phyloP scores from a whole-genome alignment of 129 eudicot genomes.

The Gnaphalium uliginosum region DNA sequence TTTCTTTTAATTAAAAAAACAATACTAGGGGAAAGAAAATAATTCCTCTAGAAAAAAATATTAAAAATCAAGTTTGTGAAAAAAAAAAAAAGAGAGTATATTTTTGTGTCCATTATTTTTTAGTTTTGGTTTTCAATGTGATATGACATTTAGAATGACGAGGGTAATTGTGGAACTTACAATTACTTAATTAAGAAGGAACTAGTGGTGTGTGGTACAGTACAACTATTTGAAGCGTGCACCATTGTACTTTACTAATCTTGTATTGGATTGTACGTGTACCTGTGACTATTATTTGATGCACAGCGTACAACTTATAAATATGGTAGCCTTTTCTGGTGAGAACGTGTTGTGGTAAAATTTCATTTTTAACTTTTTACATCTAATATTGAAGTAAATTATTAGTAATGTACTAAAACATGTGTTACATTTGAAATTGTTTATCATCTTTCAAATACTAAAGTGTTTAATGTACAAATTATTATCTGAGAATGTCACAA shows the following conservation, averaged over 20 bases:
- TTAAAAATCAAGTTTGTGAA: background rate
- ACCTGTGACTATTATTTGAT: constrained; percentile 30
- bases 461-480: too few relatives aligned
- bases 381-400: too few relatives aligned
- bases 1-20: background rate
- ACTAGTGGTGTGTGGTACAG: constrained; percentile 12
- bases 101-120: constrained; percentile 21
- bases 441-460: too few relatives aligned
- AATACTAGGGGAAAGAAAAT: background rate
- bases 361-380: background rate
- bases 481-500: too few relatives aligned
- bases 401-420: background rate
- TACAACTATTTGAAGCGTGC: constrained; percentile 21
- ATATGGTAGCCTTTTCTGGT: background rate
- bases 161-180: constrained; percentile 16
- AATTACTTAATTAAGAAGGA: constrained; percentile 15
- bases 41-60: background rate
- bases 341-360: background rate
- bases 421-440: background rate
- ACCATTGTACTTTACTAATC: constrained; percentile 16
- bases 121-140: background rate
- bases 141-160: too few relatives aligned
- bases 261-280: constrained; percentile 13
- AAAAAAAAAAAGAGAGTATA: background rate
- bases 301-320: constrained; percentile 25